A percentile compares a stretch with the other conserved stretches of the same genome.
Conservation (phyloP, 2,329 filamentous ascomycete species). For the Chrysoporthe puriensis region DNA sequence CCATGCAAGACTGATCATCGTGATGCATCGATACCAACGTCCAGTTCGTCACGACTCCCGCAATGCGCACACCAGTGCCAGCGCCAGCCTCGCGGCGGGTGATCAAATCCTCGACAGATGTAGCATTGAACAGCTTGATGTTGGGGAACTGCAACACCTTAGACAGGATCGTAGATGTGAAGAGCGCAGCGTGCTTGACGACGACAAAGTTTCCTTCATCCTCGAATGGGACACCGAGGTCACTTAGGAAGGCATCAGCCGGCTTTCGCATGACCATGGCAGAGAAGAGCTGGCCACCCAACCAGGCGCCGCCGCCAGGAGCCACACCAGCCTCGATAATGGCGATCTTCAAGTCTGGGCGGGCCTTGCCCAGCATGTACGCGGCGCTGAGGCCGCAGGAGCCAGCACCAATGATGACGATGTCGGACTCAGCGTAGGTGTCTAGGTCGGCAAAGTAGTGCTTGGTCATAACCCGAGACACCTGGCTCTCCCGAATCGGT, state of each 20-base stretch:
- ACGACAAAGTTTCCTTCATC: constrained; percentile 89
- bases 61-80: constrained; percentile 66
- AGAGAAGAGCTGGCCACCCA: constrained; percentile 91
- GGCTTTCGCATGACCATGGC: constrained; percentile 97
- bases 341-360: constrained; percentile 89
- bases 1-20: constrained; percentile 93
- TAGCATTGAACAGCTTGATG: constrained; percentile 96
- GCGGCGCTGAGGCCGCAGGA: constrained; percentile 85
- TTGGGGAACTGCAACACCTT: constrained; percentile 85
- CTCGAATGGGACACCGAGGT: constrained; percentile 83
- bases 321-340: constrained; percentile 88
- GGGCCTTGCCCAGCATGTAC: constrained; percentile 80
- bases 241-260: constrained; percentile 79
- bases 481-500: constrained; percentile 88
- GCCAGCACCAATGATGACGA: constrained; percentile 90
- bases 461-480: constrained; percentile 89
- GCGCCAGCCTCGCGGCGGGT: constrained; percentile 66
- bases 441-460: constrained; percentile 93
- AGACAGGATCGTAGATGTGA: constrained; percentile 84
- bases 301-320: constrained; percentile 88
- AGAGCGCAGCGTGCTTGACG: constrained; percentile 91
- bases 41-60: constrained; percentile 95
- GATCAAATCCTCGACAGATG: constrained; percentile 88
- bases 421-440: constrained; percentile 86
- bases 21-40: constrained; percentile 87